Evolutionary conservation across 257 asterid genomes (phyloP), one percentile per base, ranked within the genome.

Genomic region (Rhazya stricta): DNA sequence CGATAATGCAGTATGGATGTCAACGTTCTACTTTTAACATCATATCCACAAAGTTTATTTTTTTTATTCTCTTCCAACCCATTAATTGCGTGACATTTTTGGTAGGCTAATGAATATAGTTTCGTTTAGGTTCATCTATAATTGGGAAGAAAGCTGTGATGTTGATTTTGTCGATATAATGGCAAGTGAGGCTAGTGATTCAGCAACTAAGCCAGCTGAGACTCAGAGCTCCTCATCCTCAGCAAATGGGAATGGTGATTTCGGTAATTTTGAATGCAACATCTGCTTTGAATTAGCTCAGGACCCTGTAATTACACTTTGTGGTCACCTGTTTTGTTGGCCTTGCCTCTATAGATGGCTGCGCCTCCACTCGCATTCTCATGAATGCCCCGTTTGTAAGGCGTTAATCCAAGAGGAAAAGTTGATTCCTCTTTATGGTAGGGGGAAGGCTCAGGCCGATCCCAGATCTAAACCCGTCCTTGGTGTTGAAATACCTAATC

Each of bases 301-400:
- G 70, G 91, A 92, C 70, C 96, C 94, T 0, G 71, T 92, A 36
- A 62, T 89, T 78, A 92, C 96, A n/a, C 85, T 88, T 42, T 92
- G 96, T 3, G 94, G 97, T 30, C 97, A 92, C 84, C 78, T 92
- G 73, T 90, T 81, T 76, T 92, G 96, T 69, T 92, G 92, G 94
- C 78, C 90, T 21, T 92, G 96, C 76, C 87, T 92, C 61, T 90
- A 85, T 79, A 88, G 83, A 79, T 89, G 89, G 71, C 67, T 91
- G 1, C 79, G 87, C 2, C 72, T 84, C 18, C 91, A 88, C 83
- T 90, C 96, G 0, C 81, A 83, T 58, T 76, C 84, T 0, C 90
- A 86, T 45, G 93, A 86, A 37, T 92, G 96, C 66, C 93, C 97
- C 0, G 93, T 90, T 34, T 92, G 96, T 71, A 87, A 86, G 76